Evolutionary conservation across 345 rosid species (phyloP), one percentile per base, ranked within the genome.

Genomic region (Heritiera fomes): DNA sequence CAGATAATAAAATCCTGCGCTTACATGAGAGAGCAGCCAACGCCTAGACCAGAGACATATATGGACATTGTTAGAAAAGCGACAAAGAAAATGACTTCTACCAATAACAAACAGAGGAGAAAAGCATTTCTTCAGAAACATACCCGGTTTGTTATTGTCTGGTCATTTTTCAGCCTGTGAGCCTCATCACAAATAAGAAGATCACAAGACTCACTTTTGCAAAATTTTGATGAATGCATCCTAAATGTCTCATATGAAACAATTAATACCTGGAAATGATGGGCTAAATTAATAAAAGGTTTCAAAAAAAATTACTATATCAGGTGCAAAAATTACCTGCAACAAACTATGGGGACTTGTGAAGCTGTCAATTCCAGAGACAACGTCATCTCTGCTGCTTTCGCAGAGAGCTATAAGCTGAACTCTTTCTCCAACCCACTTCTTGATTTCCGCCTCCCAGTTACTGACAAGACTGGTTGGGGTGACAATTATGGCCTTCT

Each of bases 121-220:
- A 76, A 76, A 59, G 60, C 70, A 59, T 78, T 75, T 78, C 73
- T 38, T 78, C 73, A 77, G 60, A 73, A 81, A 17, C 85, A 78
- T 88, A 96, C 99, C 92, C 92, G 91, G 87, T 96, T 96, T 70
- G 97, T 96, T 79, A 94, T 64, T 60, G 97, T 96, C 89, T 94
- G 98, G 81, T 91, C 97, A 87, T 96, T 96, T 83, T 96, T 96
- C 78, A 95, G 88, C 86, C 99, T 90, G 85, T 96, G 99, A 67
- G 99, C 98, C 92, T 96, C 99, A 83, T 96, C 99, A 72, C 99
- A 96, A 47, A 96, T 92, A 38, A 96, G 94, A 87, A 94, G 99
- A 84, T 92, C 97, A 78, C 99, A 96, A 70, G 93, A 92, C 79
- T 87, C 95, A 80, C 84, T 84, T 60, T 81, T 87, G 84, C 86